These are phyloP conservation scores for Cladophialophora bantiana DNA, from an alignment of 2,329 filamentous ascomycete species.

Conservation along the genomic window DNA sequence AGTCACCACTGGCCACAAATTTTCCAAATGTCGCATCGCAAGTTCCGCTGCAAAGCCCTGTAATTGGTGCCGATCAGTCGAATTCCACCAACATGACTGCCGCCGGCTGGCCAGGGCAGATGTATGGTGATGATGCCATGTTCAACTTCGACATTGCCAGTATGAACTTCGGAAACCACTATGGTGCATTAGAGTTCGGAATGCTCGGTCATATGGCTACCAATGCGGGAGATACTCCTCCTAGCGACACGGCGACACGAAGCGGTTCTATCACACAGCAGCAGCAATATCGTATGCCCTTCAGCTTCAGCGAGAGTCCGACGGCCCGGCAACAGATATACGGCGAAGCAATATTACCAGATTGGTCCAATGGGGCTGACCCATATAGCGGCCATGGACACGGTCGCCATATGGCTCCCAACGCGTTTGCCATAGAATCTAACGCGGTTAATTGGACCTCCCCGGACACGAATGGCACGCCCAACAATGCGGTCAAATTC, in stretches of 20 bases:
- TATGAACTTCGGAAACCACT: conserved; percentile 94
- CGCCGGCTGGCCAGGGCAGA: conserved; percentile 57
- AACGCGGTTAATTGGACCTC: conserved; percentile 63
- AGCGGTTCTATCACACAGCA: conserved; percentile 52
- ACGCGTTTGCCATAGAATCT: conserved; percentile 69
- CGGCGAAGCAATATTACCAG: conserved; percentile 53
- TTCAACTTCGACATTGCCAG: conserved; percentile 97
- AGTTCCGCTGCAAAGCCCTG: conserved; percentile 47
- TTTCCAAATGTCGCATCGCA: conserved; percentile 63
- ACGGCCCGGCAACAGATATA: conserved; percentile 51
- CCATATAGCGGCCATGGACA: conserved; percentile 46
- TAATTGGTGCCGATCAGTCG: conserved; percentile 49
- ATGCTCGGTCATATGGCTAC: conserved; percentile 97
- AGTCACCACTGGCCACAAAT: conserved; percentile 76
- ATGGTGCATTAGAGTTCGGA: conserved; percentile 92
- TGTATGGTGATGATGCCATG: conserved; percentile 83
- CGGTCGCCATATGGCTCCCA: conserved; percentile 51
- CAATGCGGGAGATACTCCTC: conserved; percentile 80
- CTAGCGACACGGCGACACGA: conserved; percentile 65
- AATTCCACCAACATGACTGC: conserved; percentile 43
- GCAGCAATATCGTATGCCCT: conserved; percentile 49
- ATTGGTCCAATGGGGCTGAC: conserved; percentile 52
- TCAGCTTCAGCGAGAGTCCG: conserved; percentile 55
- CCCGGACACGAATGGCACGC: conserved; percentile 64
- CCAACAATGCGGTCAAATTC: conserved; percentile 46